Evolutionary conservation across 2,329 filamentous ascomycete species (phyloP).

Genomic region (Calycina herbarum): DNA sequence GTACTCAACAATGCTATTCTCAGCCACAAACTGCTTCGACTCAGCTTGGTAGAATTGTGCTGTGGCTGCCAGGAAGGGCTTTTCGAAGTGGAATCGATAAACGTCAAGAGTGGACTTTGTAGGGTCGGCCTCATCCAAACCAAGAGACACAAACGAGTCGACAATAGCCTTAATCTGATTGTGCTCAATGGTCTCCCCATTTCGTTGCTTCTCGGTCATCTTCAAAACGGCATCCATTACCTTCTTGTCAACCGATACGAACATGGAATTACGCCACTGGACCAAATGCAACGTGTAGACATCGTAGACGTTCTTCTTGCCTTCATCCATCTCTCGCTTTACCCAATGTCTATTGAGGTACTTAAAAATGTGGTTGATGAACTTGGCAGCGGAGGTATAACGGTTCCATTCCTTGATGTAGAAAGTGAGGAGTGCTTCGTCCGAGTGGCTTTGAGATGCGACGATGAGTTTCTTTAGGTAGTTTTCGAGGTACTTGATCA

Average conservation of each 20-base stretch:
- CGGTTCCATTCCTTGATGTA: constrained; percentile 97
- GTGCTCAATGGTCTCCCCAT: constrained; percentile 97
- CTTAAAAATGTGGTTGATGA: constrained; percentile 93
- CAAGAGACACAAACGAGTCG: constrained; percentile 92
- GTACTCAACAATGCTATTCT: constrained; percentile 97
- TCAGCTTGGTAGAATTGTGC: constrained; percentile 85
- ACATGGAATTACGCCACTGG: constrained; percentile 91
- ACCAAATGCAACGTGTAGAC: constrained; percentile 97
- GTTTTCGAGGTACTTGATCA: constrained; percentile 78
- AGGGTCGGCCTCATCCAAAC: constrained; percentile 88
- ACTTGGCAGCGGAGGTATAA: constrained; percentile 94
- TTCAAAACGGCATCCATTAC: constrained; percentile 96
- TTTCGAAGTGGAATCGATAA: constrained; percentile 89
- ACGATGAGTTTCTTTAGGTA: constrained; percentile 72
- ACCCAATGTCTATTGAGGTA: constrained; percentile 99
- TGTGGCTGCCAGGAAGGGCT: constrained; percentile 85
- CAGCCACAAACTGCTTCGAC: constrained; percentile 89
- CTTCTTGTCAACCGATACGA: constrained; percentile 76
- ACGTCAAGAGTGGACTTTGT: constrained; percentile 94
- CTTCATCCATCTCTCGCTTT: constrained; percentile 97
- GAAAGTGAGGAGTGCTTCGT: constrained; percentile 86
- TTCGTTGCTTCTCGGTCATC: constrained; percentile 94
- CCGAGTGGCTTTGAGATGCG: constrained; percentile 75
- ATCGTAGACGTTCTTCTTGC: constrained; percentile 97
- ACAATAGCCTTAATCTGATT: constrained; percentile 96